These are phyloP conservation scores for Coprinopsis sp. DNA, from an alignment of 768 basidiomycete genomes.

Conservation along the genomic window DNA sequence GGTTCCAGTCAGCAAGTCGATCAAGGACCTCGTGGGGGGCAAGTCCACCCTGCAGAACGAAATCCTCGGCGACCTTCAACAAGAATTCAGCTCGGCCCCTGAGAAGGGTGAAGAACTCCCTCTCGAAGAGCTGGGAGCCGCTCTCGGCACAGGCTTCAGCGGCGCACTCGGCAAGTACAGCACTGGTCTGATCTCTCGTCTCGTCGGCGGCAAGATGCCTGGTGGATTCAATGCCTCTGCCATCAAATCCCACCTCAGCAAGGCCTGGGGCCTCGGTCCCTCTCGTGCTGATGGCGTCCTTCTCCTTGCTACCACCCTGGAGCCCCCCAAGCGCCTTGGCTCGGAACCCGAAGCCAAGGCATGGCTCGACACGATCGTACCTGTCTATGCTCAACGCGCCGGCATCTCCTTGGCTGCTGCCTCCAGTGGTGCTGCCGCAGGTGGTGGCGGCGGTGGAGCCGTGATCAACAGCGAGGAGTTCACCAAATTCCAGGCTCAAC, in stretches of 20 bases:
- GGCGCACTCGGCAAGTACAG: conserved; percentile 94
- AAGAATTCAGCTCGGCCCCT: conserved; percentile 91
- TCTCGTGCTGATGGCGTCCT: conserved; percentile 87
- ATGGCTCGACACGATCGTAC: conserved; percentile 86
- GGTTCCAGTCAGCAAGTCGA: conserved; percentile 85
- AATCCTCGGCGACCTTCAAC: conserved; percentile 93
- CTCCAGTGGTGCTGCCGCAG: conserved; percentile 55
- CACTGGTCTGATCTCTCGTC: conserved; percentile 81
- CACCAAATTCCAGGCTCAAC: conserved; percentile 91
- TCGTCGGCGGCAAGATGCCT: conserved; percentile 96
- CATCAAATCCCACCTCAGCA: conserved; percentile 84
- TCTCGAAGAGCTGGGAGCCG: conserved; percentile 90
- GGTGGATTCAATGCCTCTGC: conserved; percentile 95
- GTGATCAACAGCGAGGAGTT: conserved; percentile 98
- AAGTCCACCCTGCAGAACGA: conserved; percentile 99
- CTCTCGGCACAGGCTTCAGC: conserved; percentile 72
- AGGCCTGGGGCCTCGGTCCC: conserved; percentile 94
- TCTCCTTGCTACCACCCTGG: conserved; percentile 85
- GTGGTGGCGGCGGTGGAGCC: conserved; percentile 67
- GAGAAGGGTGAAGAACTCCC: conserved; percentile 98
- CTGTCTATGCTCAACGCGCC: conserved; percentile 80
- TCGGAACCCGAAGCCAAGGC: conserved; percentile 90
- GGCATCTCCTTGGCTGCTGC: conserved; percentile 80
- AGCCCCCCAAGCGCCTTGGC: conserved; percentile 89
- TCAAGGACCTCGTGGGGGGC: conserved; percentile 97